These are phyloP conservation scores for Celoporthe dispersa DNA, from an alignment of 2,329 filamentous ascomycete species.

Conservation along the genomic window DNA sequence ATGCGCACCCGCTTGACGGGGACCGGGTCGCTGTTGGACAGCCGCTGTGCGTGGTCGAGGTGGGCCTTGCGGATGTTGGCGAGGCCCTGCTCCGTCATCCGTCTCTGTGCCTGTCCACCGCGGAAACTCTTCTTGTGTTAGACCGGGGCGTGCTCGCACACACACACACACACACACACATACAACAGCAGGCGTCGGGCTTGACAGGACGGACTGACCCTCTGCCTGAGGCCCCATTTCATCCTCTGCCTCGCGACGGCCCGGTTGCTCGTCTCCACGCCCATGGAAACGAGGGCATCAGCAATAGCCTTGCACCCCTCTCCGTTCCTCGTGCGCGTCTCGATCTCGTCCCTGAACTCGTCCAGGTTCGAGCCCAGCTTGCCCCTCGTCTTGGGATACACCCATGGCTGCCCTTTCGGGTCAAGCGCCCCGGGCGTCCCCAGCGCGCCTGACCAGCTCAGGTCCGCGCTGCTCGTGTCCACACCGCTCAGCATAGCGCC, in stretches of 20 bases:
- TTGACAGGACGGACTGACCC: constrained; percentile 2
- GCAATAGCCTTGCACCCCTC: constrained; percentile 25
- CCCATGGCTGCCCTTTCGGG: constrained; percentile 21
- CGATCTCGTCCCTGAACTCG: constrained; percentile 22
- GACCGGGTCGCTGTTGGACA: constrained; percentile 17
- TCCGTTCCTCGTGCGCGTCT: constrained; percentile 19
- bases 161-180: no score
- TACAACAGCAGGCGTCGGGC: neutral
- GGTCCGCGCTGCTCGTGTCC: constrained; percentile 20
- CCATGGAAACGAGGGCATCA: constrained; percentile 17
- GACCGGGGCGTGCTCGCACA: no score
- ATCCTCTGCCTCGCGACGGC: constrained; percentile 23
- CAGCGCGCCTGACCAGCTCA: constrained; percentile 14
- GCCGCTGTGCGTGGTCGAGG: constrained; percentile 17
- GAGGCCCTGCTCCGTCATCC: constrained; percentile 24
- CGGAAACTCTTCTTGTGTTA: neutral
- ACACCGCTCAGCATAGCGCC: constrained; percentile 8
- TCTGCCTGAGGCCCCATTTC: constrained; percentile 24
- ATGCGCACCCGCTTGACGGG: constrained; percentile 19
- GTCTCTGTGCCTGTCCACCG: constrained; percentile 12
- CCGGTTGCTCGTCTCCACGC: constrained; percentile 22
- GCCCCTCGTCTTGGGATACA: constrained; percentile 21
- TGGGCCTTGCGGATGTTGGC: constrained; percentile 26
- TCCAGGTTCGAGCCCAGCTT: constrained; percentile 20
- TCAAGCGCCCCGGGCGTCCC: neutral